Base-by-base conservation (phyloP, 2,329 filamentous ascomycete species). In the Penicillium griseofulvum region DNA sequence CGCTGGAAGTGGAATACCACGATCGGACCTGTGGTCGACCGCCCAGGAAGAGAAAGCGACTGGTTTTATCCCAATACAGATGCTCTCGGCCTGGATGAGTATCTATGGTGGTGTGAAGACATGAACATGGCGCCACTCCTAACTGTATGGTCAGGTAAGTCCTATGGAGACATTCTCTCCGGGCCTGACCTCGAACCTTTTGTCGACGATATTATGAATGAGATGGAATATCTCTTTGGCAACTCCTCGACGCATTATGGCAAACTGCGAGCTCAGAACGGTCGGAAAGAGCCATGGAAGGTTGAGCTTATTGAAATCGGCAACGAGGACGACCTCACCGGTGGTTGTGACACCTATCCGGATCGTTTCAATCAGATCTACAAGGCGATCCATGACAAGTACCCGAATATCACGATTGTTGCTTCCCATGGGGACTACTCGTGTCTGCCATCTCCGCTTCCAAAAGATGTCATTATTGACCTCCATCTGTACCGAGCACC, bases 301-400 rank as follows among this genome's bases (percentile, higher is more conserved):
- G 74, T 88, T 28, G 72, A 80, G 11, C 85, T 82, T 59, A 81
- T 88, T 52, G 85, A 88, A 69, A 74, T 88, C 37, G 86, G 86
- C 48, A 88, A 88, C 66, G 86, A 89, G 66, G 86, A 88, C 59
- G 82, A 83, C 74, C 79, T 86, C 9, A 78, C 78, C 5, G 80
- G 80, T 10, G 80, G 78, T 5, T 74, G 77, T 2, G 63, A 65
- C 0, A 80, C 78, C 0, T 84, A 81, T 71, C 71, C 77, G 1
- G 74, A 82, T 61, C 81, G 86, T 12, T 85, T 86, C 65, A 78
- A 78, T 10, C 74, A 79, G 64, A 86, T 88, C 69, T 76, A 84
- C 58, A 69, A 83, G 26, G 83, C 84, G 5, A 83, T 87, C 68
- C 77, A 74, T 48, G 72, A 72, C 24, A 72, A 69, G 9, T 84